These are phyloP conservation scores for Diaporthe longicolla DNA, from an alignment of 2,329 filamentous ascomycete species.

Conservation along the genomic window DNA sequence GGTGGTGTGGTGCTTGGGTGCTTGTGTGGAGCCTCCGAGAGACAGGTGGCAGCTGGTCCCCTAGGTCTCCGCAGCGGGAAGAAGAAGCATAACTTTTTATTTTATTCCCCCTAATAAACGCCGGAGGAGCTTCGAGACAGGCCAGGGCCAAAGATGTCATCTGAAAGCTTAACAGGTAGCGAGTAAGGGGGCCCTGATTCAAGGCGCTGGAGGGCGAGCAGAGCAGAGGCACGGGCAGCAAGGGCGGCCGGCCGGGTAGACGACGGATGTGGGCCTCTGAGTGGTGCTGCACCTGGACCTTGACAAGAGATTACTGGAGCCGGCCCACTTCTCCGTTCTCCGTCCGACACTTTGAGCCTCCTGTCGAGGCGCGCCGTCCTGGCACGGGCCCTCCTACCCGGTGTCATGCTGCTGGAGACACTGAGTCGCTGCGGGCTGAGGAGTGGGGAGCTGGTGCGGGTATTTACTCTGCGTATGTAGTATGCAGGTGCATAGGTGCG, in stretches of 20 bases:
- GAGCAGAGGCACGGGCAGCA: not conserved
- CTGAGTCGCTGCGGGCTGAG: conserved; percentile 29
- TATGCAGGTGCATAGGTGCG: conserved; percentile 22
- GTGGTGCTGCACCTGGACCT: conserved; percentile 11
- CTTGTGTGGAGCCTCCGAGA: conserved; percentile 20
- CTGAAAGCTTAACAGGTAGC: conserved; percentile 34
- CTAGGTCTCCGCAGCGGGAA: conserved; percentile 33
- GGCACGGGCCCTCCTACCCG: conserved; percentile 30
- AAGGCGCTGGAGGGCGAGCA: not conserved
- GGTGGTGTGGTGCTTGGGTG: not conserved
- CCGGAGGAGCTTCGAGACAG: not conserved
- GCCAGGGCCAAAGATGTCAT: conserved; percentile 23
- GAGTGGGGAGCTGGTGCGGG: conserved; percentile 24
- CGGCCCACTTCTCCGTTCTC: conserved; percentile 32
- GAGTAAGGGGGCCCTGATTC: conserved; percentile 34
- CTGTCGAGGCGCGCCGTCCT: conserved; percentile 5
- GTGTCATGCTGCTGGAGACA: conserved; percentile 29
- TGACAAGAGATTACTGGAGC: conserved; percentile 17
- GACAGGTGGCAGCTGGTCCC: conserved; percentile 16
- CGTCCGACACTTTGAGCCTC: conserved; percentile 33
- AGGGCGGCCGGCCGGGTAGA: conserved; percentile 11
- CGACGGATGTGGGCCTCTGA: not conserved
- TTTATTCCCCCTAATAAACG: conserved; percentile 20
- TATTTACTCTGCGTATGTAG: conserved; percentile 4
- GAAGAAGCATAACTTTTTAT: conserved; percentile 29